A percentile compares a stretch with the other conserved stretches of the same genome.
These are phyloP conservation scores for Senna tora DNA, from an alignment of 306 rosid genomes.

Conservation along the genomic window DNA sequence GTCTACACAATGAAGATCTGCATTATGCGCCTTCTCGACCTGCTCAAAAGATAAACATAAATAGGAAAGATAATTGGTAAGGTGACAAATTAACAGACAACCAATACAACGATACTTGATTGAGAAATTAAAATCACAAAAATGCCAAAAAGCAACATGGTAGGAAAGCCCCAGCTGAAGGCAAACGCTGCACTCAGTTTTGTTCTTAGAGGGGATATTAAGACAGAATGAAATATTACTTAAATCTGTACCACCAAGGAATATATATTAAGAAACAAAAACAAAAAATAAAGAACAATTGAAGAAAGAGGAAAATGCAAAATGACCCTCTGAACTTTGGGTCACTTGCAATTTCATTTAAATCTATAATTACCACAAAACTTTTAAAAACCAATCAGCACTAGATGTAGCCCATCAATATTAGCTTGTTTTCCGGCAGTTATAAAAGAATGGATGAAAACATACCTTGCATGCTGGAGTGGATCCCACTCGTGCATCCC, in stretches of 20 bases:
- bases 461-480: slow-evolving; percentile 77
- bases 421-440: background rate
- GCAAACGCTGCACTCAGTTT: background rate
- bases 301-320: too few species aligned
- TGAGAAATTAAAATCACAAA: slow-evolving; percentile 5
- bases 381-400: background rate
- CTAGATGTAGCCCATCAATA: background rate
- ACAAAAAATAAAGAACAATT: too few species aligned
- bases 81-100: slow-evolving; percentile 8
- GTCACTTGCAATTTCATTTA: background rate
- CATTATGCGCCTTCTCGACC: slow-evolving; percentile 92
- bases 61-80: background rate
- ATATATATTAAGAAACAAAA: background rate
- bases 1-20: slow-evolving; percentile 96
- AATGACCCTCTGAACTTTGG: background rate
- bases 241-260: slow-evolving; percentile 1
- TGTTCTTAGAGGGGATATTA: background rate
- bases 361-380: background rate
- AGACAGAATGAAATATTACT: background rate
- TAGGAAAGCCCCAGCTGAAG: background rate
- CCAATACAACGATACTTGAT: slow-evolving; percentile 10
- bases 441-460: slow-evolving; percentile 20
- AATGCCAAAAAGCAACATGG: slow-evolving; percentile 17
- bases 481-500: slow-evolving; percentile 92
- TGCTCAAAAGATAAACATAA: slow-evolving; percentile 37